phyloP scores from a whole-genome alignment of 495 filamentous ascomycete genomes.

The Xylaria scruposa region DNA sequence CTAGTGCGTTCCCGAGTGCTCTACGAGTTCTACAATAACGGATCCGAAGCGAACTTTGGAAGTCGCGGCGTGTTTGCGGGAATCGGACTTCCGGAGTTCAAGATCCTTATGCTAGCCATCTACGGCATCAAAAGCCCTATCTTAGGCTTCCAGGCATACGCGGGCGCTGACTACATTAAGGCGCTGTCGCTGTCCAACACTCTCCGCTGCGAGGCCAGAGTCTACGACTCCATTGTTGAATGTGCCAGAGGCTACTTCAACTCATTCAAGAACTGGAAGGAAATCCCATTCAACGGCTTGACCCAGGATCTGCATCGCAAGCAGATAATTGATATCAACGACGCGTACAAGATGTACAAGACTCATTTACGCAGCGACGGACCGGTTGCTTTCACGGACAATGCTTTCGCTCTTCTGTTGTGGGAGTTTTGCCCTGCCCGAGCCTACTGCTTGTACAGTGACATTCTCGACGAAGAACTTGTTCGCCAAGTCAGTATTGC shows the following conservation, averaged over 20 bases:
- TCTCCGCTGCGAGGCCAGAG: not conserved
- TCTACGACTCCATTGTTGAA: slow-evolving; percentile 1
- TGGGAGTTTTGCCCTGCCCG: slow-evolving; percentile 1
- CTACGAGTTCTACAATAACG: not conserved
- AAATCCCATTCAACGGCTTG: not conserved
- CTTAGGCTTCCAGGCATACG: not conserved
- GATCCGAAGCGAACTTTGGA: not conserved
- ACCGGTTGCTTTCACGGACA: not conserved
- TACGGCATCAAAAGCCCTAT: not conserved
- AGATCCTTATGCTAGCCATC: not conserved
- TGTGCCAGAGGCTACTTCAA: not conserved
- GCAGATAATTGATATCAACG: not conserved
- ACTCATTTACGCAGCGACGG: not conserved
- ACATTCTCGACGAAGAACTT: not conserved
- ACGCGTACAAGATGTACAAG: not conserved
- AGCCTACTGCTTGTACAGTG: not conserved
- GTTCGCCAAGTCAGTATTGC: not conserved
- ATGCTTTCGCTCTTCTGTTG: slow-evolving; percentile 4
- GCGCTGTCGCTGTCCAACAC: not conserved
- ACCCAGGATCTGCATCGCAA: not conserved
- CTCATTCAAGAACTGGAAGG: not conserved
- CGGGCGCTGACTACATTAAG: slow-evolving; percentile 10
- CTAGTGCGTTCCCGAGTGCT: not conserved
- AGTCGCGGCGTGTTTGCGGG: not conserved
- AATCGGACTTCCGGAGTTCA: not conserved